Percentiles rank a stretch among this genome's conserved stretches.
phyloP scores from a whole-genome alignment of 2,329 filamentous ascomycete genomes.

The Cryphonectria japonica region DNA sequence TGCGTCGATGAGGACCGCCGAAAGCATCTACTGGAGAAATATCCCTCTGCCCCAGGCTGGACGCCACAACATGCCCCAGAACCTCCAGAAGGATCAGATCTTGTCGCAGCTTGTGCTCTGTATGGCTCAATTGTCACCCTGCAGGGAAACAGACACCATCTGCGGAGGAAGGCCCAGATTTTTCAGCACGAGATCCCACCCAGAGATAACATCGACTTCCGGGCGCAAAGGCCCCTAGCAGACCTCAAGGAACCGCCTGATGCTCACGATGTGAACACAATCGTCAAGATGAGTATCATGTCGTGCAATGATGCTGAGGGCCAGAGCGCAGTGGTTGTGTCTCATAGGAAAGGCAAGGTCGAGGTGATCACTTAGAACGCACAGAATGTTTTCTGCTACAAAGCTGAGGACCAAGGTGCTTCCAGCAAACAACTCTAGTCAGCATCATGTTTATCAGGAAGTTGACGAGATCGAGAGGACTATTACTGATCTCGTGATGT shows the following conservation, averaged over 20 bases:
- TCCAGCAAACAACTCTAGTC: neutral
- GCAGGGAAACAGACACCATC: neutral
- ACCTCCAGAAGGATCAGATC: neutral
- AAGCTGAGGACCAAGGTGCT: neutral
- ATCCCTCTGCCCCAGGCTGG: neutral
- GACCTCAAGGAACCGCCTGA: neutral
- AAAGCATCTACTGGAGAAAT: neutral
- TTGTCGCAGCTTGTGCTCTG: conserved; percentile 1
- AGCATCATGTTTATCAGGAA: neutral
- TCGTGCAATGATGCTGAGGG: neutral
- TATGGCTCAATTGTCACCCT: neutral
- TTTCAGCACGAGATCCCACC: conserved; percentile 5
- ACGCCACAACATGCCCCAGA: neutral
- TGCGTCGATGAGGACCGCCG: conserved; percentile 10
- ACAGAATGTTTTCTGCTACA: neutral
- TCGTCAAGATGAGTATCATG: conserved; percentile 9
- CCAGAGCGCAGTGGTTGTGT: conserved; percentile 2
- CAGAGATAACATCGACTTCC: neutral
- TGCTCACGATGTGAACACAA: neutral
- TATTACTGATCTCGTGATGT: neutral
- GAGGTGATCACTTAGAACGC: conserved; percentile 2
- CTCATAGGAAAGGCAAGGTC: conserved; percentile 13
- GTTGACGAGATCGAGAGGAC: neutral
- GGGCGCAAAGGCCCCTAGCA: neutral
- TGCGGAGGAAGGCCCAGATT: conserved; percentile 3